A percentile compares a stretch with the other conserved stretches of the same genome.
These are phyloP conservation scores for Sindora glabra DNA, from an alignment of 306 rosid species.

Conservation along the genomic window DNA sequence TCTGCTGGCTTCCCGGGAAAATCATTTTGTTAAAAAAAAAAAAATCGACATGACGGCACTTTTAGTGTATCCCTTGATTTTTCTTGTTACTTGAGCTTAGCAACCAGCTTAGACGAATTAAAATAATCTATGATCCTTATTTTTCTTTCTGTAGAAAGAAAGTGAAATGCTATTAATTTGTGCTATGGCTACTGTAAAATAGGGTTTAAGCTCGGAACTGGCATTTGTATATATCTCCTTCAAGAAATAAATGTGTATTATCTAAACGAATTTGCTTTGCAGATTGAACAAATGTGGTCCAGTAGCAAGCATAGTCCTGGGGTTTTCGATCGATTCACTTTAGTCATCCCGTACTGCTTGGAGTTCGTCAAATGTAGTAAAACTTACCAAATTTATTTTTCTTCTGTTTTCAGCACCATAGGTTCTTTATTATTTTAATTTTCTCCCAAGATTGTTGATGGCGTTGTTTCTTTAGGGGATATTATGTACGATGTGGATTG, in stretches of 20 bases:
- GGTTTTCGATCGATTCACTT: constrained; percentile 66
- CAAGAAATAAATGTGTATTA: background rate
- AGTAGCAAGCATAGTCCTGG: constrained; percentile 50
- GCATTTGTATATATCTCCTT: background rate
- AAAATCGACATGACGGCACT: too few relatives aligned
- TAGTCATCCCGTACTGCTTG: constrained; percentile 76
- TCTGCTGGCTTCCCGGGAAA: background rate
- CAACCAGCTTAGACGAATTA: background rate
- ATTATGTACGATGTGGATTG: constrained; percentile 48
- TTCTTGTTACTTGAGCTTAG: background rate
- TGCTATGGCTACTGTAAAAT: background rate
- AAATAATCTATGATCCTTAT: background rate
- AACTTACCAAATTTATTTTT: too few relatives aligned
- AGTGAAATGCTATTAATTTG: background rate
- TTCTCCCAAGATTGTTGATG: background rate
- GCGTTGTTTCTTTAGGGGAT: constrained; percentile 56
- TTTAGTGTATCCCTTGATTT: background rate
- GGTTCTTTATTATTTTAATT: background rate
- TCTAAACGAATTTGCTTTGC: constrained; percentile 4
- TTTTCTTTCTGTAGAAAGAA: background rate
- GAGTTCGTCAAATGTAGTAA: constrained; percentile 20
- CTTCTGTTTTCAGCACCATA: background rate
- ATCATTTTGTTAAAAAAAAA: too few relatives aligned
- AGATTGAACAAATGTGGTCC: constrained; percentile 91
- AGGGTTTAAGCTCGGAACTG: background rate